Evolutionary conservation across 331 rosid species (phyloP).

Genomic region (Saraca asoca): DNA sequence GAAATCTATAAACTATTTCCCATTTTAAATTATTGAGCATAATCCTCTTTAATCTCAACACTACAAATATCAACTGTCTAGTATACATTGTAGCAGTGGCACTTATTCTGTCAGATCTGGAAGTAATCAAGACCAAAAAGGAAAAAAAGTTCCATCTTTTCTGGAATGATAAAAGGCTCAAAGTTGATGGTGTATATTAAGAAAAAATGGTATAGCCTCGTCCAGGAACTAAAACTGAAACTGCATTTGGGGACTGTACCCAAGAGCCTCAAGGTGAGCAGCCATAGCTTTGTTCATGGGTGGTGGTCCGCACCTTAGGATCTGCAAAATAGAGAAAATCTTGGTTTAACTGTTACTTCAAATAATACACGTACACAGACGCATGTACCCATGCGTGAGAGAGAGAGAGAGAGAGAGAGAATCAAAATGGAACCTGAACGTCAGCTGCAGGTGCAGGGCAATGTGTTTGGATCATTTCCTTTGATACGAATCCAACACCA

Average conservation of each 20-base stretch:
- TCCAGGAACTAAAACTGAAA: constrained; percentile 47
- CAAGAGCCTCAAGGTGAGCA: constrained; percentile 46
- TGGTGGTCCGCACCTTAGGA: constrained; percentile 61
- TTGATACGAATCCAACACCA: constrained; percentile 51
- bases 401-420: neutral
- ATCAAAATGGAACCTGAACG: constrained; percentile 43
- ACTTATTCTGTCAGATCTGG: constrained; percentile 7
- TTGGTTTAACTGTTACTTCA: neutral
- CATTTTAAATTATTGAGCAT: too few species aligned
- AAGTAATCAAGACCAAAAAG: neutral
- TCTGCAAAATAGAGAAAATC: constrained; percentile 30
- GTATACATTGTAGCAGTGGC: neutral
- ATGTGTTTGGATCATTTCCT: constrained; percentile 48
- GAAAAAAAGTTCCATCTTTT: too few species aligned
- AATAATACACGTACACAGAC: neutral
- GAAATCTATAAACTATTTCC: too few species aligned
- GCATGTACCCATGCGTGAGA: too few species aligned
- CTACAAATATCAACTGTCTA: neutral
- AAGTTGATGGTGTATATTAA: neutral
- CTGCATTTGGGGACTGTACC: constrained; percentile 50
- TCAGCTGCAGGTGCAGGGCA: constrained; percentile 57
- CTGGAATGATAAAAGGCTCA: neutral
- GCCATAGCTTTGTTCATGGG: constrained; percentile 65
- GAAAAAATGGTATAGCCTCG: neutral
- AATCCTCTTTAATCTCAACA: neutral